These are phyloP conservation scores for Voacanga thouarsii DNA, from an alignment of 257 asterid species.

Conservation along the genomic window DNA sequence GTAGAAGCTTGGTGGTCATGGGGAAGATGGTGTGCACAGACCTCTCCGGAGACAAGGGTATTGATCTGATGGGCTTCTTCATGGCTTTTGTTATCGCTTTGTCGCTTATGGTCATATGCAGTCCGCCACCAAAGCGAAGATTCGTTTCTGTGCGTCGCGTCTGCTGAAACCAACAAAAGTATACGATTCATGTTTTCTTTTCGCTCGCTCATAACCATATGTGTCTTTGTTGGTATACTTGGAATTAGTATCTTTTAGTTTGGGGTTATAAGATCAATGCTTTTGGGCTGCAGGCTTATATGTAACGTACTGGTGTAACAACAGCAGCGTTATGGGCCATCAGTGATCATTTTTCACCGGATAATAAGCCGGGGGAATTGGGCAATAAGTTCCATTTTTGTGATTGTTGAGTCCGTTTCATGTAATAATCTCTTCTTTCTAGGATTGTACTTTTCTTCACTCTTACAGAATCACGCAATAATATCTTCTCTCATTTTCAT, in stretches of 20 bases:
- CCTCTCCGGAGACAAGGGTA: not conserved
- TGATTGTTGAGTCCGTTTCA: conserved; percentile 17
- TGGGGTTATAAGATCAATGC: not conserved
- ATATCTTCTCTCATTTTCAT: conserved; percentile 16
- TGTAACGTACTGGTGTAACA: not conserved
- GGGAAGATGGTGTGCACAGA: conserved; percentile 19
- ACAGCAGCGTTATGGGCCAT: not conserved
- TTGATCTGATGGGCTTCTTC: conserved; percentile 6
- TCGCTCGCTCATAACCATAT: too few relatives aligned
- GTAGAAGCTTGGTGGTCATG: not conserved
- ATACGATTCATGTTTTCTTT: too few relatives aligned
- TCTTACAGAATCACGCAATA: not conserved
- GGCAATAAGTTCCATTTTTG: not conserved
- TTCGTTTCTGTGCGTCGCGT: not conserved
- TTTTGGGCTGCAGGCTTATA: conserved; percentile 8
- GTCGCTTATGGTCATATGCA: conserved; percentile 1
- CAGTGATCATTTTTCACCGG: not conserved
- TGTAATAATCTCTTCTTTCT: conserved; percentile 17
- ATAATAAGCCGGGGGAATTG: not conserved
- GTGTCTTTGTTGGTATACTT: too few relatives aligned
- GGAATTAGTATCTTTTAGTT: too few relatives aligned
- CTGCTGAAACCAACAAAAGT: not conserved
- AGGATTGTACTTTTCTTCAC: not conserved
- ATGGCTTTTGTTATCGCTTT: conserved; percentile 9
- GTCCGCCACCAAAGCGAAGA: conserved; percentile 7